These are phyloP conservation scores for Apiotrichum gamsii DNA, from an alignment of 1,284 basidiomycete species.

Conservation along the genomic window DNA sequence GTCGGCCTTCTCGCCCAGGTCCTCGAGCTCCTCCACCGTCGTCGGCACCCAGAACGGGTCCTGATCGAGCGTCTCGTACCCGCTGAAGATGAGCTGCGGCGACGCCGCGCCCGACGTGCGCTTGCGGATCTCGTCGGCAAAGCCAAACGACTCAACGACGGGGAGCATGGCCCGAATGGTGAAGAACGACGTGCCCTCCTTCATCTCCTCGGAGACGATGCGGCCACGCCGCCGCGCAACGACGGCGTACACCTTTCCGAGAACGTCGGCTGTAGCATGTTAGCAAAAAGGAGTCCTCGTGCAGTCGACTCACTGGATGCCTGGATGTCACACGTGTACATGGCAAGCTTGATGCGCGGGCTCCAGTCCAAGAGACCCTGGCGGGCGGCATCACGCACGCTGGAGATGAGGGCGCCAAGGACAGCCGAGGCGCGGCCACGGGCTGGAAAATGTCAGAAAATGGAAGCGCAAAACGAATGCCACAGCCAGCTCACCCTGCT, in stretches of 20 bases:
- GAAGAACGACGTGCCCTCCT: slow-evolving; percentile 94
- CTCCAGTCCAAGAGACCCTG: slow-evolving; percentile 94
- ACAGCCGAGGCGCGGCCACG: slow-evolving; percentile 65
- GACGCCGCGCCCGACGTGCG: slow-evolving; percentile 93
- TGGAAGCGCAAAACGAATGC: not conserved
- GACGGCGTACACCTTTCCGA: slow-evolving; percentile 96
- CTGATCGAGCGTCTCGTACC: slow-evolving; percentile 79
- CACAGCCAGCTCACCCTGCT: slow-evolving; percentile 15
- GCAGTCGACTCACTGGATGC: slow-evolving; percentile 88
- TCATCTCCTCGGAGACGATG: slow-evolving; percentile 97
- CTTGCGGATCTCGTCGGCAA: slow-evolving; percentile 95
- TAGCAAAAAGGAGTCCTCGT: not conserved
- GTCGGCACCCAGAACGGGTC: slow-evolving; percentile 99
- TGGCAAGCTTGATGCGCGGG: slow-evolving; percentile 90
- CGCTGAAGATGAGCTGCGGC: slow-evolving; percentile 93
- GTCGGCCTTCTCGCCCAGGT: slow-evolving; percentile 93
- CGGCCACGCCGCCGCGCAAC: slow-evolving; percentile 82
- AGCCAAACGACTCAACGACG: slow-evolving; percentile 95
- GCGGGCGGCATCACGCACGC: slow-evolving; percentile 80
- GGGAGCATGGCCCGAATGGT: slow-evolving; percentile 85
- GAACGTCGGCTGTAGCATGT: slow-evolving; percentile 70
- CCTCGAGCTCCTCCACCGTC: slow-evolving; percentile 95
- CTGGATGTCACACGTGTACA: slow-evolving; percentile 99
- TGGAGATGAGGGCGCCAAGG: slow-evolving; percentile 81
- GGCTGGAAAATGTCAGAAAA: slow-evolving; percentile 47